phyloP scores from a whole-genome alignment of 352 stramenopile species.

The Pythium dissotocum region DNA sequence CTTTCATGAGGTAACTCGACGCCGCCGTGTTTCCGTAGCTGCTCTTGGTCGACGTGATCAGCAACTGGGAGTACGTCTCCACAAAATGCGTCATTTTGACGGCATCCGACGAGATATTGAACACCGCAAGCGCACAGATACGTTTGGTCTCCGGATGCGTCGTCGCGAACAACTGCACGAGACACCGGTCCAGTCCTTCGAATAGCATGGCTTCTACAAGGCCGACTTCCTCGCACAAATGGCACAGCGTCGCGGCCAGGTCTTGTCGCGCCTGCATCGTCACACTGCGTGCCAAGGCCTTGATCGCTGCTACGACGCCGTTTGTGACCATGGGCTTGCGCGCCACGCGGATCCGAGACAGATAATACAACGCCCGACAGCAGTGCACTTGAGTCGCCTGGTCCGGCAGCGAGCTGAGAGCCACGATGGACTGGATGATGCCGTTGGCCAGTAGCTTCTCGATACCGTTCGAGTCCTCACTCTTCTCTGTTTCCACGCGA shows the following conservation, averaged over 20 bases:
- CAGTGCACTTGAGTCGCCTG: slow-evolving; percentile 56
- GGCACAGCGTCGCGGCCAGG: slow-evolving; percentile 61
- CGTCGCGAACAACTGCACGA: slow-evolving; percentile 47
- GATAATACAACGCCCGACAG: slow-evolving; percentile 67
- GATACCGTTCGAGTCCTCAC: slow-evolving; percentile 27
- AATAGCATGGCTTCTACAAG: slow-evolving; percentile 61
- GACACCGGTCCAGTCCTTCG: slow-evolving; percentile 66
- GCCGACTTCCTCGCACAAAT: slow-evolving; percentile 63
- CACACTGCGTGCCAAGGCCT: slow-evolving; percentile 43
- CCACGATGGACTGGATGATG: slow-evolving; percentile 65
- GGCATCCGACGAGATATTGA: slow-evolving; percentile 68
- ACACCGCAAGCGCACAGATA: slow-evolving; percentile 64
- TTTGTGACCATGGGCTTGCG: slow-evolving; percentile 59
- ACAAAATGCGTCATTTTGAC: slow-evolving; percentile 64
- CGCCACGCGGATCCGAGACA: slow-evolving; percentile 41
- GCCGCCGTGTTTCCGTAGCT: slow-evolving; percentile 28
- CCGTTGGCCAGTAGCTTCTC: slow-evolving; percentile 55
- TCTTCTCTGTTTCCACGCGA: background rate
- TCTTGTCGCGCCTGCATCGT: slow-evolving; percentile 44
- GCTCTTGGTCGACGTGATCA: slow-evolving; percentile 38
- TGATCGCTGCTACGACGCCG: slow-evolving; percentile 48
- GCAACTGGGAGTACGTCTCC: slow-evolving; percentile 58
- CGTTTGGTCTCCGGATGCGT: slow-evolving; percentile 63
- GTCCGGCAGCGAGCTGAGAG: slow-evolving; percentile 47
- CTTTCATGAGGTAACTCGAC: slow-evolving; percentile 59